Percentiles rank a stretch among this genome's conserved stretches.
phyloP scores from a whole-genome alignment of 805 yeast species.

The Blastobotrys attinorum region DNA sequence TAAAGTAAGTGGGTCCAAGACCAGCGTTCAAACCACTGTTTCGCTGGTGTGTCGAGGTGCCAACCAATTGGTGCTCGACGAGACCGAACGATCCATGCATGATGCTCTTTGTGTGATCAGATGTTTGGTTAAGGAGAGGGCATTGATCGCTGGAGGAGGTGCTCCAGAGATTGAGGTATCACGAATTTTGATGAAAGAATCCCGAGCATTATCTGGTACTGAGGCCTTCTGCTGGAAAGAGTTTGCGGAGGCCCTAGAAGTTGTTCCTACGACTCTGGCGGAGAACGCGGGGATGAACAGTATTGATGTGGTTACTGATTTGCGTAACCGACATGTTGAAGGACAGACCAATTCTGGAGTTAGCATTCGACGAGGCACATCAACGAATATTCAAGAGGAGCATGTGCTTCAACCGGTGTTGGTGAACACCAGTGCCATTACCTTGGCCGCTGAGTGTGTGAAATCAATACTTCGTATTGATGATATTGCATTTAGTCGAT shows the following conservation, averaged over 20 bases:
- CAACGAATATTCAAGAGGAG: slow-evolving; percentile 84
- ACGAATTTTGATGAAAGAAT: slow-evolving; percentile 61
- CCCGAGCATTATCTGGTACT: slow-evolving; percentile 68
- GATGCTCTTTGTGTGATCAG: slow-evolving; percentile 94
- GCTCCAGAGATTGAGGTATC: slow-evolving; percentile 94
- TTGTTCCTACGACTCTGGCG: slow-evolving; percentile 88
- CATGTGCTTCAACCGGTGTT: slow-evolving; percentile 95
- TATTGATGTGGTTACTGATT: slow-evolving; percentile 83
- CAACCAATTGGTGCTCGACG: slow-evolving; percentile 81
- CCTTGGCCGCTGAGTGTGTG: slow-evolving; percentile 93
- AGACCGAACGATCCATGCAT: slow-evolving; percentile 93
- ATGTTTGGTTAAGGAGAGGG: slow-evolving; percentile 81
- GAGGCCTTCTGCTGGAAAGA: slow-evolving; percentile 89
- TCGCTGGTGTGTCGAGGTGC: slow-evolving; percentile 95
- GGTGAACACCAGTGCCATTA: slow-evolving; percentile 88
- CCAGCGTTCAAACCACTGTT: slow-evolving; percentile 41
- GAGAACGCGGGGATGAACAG: slow-evolving; percentile 94
- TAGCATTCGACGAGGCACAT: slow-evolving; percentile 87
- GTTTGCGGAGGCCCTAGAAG: slow-evolving; percentile 85
- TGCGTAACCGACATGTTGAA: slow-evolving; percentile 80
- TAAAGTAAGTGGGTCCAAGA: slow-evolving; percentile 46
- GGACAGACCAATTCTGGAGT: slow-evolving; percentile 96
- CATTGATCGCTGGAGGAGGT: slow-evolving; percentile 96
- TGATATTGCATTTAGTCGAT: slow-evolving; percentile 90
- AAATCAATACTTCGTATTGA: slow-evolving; percentile 94